Conservation (phyloP, 768 basidiomycete species). For the Mycena capillaripes region DNA sequence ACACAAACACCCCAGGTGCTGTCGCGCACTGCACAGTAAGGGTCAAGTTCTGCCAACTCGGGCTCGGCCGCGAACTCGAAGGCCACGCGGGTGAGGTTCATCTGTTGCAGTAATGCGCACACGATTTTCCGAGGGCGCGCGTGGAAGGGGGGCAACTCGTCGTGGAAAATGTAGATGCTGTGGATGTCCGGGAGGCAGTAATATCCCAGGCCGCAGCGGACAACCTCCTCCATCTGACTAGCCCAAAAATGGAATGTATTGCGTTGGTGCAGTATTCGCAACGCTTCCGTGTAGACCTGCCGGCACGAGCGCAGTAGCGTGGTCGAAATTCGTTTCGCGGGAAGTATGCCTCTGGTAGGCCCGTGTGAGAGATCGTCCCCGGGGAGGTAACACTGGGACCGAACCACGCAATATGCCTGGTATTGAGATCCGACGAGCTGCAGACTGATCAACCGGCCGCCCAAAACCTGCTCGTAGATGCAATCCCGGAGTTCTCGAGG, state of each 20-base stretch:
- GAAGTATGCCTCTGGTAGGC: neutral
- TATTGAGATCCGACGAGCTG: neutral
- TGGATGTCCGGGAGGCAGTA: slow-evolving; percentile 9
- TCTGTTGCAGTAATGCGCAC: neutral
- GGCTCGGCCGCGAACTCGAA: neutral
- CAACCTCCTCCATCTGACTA: neutral
- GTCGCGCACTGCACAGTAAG: neutral
- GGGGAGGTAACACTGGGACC: neutral
- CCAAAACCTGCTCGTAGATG: slow-evolving; percentile 10
- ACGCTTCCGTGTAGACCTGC: slow-evolving; percentile 5
- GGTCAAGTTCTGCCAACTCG: neutral
- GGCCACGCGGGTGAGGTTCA: neutral
- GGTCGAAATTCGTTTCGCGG: neutral
- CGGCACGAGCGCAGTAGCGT: slow-evolving; percentile 20
- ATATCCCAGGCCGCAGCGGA: neutral
- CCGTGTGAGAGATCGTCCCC: neutral
- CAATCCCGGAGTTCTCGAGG: slow-evolving; percentile 1
- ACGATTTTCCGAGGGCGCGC: neutral
- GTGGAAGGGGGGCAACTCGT: neutral
- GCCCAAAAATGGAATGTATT: slow-evolving; percentile 9
- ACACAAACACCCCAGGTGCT: neutral
- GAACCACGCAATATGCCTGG: neutral
- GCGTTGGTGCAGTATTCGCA: neutral
- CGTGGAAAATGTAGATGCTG: neutral
- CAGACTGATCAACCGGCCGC: slow-evolving; percentile 2